A percentile compares a stretch with the other conserved stretches of the same genome.
phyloP scores from a whole-genome alignment of 768 basidiomycete genomes.

The Rhodotorula graminis region DNA sequence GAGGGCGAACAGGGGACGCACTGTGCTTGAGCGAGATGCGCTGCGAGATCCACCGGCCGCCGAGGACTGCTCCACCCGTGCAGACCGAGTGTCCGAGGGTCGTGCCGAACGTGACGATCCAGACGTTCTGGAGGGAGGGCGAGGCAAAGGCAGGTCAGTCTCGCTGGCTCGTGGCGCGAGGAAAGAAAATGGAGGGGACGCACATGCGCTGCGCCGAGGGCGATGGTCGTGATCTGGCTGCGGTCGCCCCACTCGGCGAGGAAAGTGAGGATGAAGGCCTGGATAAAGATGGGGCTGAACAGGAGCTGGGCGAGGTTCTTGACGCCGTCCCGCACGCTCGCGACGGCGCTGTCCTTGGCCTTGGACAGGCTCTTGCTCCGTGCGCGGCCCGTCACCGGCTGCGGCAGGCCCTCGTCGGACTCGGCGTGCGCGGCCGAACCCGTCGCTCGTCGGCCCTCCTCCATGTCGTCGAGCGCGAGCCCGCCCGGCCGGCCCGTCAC shows the following conservation, averaged over 20 bases:
- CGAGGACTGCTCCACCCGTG: slow-evolving; percentile 84
- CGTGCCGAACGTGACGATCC: slow-evolving; percentile 83
- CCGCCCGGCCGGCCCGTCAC: slow-evolving; percentile 45
- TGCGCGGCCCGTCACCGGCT: background rate
- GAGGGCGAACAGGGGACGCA: slow-evolving; percentile 48
- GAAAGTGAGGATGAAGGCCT: slow-evolving; percentile 90
- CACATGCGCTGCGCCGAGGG: slow-evolving; percentile 90
- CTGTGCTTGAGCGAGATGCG: slow-evolving; percentile 94
- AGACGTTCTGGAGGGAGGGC: slow-evolving; percentile 66
- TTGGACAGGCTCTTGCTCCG: slow-evolving; percentile 13
- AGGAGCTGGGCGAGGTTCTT: slow-evolving; percentile 77
- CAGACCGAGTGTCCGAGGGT: slow-evolving; percentile 81
- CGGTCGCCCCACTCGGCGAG: slow-evolving; percentile 99
- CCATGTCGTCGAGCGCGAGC: slow-evolving; percentile 60
- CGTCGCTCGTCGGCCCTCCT: slow-evolving; percentile 55
- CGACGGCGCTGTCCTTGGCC: slow-evolving; percentile 31
- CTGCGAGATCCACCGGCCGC: slow-evolving; percentile 83
- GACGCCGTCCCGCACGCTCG: slow-evolving; percentile 56
- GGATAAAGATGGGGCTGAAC: slow-evolving; percentile 88
- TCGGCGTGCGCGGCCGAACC: background rate
- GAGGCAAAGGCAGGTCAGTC: background rate
- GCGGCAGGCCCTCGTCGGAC: background rate
- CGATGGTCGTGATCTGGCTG: slow-evolving; percentile 95
- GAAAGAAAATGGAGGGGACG: slow-evolving; percentile 40
- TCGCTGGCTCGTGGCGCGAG: no score